Percentiles rank a stretch among this genome's conserved stretches.
Evolutionary conservation across 129 eudicot species (phyloP).

Genomic region (Heracleum sosnowskyi): DNA sequence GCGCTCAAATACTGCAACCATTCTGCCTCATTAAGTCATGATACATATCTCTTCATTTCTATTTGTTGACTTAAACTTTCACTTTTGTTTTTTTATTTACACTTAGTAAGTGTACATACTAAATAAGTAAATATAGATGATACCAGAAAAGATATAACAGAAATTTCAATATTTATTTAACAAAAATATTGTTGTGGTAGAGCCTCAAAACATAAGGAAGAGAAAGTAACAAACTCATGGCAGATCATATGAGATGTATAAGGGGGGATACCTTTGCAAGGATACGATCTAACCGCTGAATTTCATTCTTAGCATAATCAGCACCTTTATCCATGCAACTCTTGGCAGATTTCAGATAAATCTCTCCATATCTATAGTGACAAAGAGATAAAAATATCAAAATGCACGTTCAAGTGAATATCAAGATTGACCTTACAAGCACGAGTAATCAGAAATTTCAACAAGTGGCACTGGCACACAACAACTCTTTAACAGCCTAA

Average conservation of each 20-base stretch:
- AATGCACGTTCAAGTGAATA: not conserved
- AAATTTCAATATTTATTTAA: not conserved
- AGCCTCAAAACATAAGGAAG: not conserved
- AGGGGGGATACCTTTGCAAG: constrained; percentile 58
- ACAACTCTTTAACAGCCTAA: not conserved
- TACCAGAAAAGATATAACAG: not conserved
- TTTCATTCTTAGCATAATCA: constrained; percentile 82
- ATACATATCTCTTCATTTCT: not conserved
- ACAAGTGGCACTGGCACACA: not conserved
- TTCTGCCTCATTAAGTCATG: not conserved
- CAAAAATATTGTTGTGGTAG: not conserved
- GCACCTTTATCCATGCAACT: constrained; percentile 73
- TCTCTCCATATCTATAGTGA: constrained; percentile 63
- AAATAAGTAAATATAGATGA: not conserved
- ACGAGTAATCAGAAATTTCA: not conserved
- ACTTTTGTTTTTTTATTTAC: not conserved
- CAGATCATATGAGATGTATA: not conserved
- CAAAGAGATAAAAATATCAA: not conserved
- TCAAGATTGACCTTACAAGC: not conserved
- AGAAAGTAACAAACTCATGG: not conserved
- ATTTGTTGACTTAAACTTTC: not conserved
- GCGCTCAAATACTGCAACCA: not conserved
- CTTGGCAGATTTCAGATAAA: constrained; percentile 72
- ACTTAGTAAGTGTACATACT: not conserved
- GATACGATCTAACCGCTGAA: constrained; percentile 75